Evolutionary conservation across 352 stramenopile species (phyloP), one percentile per base, ranked within the genome.

Genomic region (Globisporangium abappressorium): DNA sequence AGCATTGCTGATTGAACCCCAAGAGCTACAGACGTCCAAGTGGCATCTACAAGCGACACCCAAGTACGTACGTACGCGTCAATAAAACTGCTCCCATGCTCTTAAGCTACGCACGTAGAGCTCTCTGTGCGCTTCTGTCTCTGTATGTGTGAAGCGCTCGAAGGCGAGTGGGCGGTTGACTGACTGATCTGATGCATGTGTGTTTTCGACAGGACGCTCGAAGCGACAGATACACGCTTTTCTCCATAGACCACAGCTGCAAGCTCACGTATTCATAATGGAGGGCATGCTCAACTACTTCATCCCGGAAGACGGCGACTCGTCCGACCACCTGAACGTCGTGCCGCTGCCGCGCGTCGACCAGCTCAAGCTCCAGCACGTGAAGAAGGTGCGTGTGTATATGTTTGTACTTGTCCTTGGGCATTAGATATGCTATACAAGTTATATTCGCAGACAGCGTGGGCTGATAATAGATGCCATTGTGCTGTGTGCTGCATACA

Each of bases 221-320:
- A 66, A 66, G 49, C 61, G 47, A 66, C 49, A n/a, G 26, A 33
- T 7, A 9, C 6, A 33, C 22, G 26, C 14, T 33, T n/a, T 2
- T 33, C 2, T 22, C 38, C n/a, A 26, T 6, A 56, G 26, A 57
- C 36, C 4, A 24, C n/a, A 43, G 9, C 26, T 38, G 34, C 51
- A 36, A 22, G 36, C 43, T 54, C 34, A n/a, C 1, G 24, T 2
- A 36, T 12, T 41, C 22, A 80, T 41, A 41, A 94, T 94, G 87
- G 87, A 94, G 65, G 85, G 87, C 58, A 92, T 94, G 87, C 79
- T 95, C 58, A 93, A 95, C 74, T 95, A 95, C 75, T 93, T 93
- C 59, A 77, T 95, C 61, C 87, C 87, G 41, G 87, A 95, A 68
- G 87, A 95, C 74, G 87, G 87, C 46, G 87, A 95, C 71, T 89